These are phyloP conservation scores for Penicillium parvum DNA, from an alignment of 495 filamentous ascomycete species.

Conservation along the genomic window DNA sequence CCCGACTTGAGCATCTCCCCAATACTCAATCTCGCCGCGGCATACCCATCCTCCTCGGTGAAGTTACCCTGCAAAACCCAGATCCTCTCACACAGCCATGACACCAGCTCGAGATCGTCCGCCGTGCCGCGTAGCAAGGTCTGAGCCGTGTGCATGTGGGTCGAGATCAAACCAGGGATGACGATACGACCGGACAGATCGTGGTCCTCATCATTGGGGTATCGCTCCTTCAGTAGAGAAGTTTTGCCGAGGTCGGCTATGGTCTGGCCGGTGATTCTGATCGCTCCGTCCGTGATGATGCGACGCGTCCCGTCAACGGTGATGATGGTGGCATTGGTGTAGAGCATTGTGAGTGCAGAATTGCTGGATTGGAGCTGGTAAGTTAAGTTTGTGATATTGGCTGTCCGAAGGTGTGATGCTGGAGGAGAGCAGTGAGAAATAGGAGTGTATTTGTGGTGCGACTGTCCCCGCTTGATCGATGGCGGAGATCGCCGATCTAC, in stretches of 20 bases:
- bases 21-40: constrained; percentile 43
- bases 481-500: no score
- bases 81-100: constrained; percentile 45
- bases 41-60: constrained; percentile 42
- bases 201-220: constrained; percentile 24
- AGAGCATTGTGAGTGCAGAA: no score
- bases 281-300: constrained; percentile 44
- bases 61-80: constrained; percentile 48
- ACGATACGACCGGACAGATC: constrained; percentile 40
- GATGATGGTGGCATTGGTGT: constrained; percentile 41
- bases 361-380: neutral
- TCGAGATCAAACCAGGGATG: constrained; percentile 46
- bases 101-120: constrained; percentile 42
- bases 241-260: constrained; percentile 45
- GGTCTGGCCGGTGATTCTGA: constrained; percentile 29
- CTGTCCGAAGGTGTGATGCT: neutral
- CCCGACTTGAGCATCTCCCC: constrained; percentile 49
- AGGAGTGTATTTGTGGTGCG: no score
- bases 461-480: no score
- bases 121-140: constrained; percentile 46
- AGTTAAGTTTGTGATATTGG: neutral
- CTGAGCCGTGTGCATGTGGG: constrained; percentile 48
- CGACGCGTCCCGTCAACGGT: constrained; percentile 41
- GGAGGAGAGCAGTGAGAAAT: no score
- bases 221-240: constrained; percentile 14